Percentiles rank a stretch among this genome's conserved stretches.
These are phyloP conservation scores for Acacia pycnantha DNA, from an alignment of 331 rosid species.

Conservation along the genomic window DNA sequence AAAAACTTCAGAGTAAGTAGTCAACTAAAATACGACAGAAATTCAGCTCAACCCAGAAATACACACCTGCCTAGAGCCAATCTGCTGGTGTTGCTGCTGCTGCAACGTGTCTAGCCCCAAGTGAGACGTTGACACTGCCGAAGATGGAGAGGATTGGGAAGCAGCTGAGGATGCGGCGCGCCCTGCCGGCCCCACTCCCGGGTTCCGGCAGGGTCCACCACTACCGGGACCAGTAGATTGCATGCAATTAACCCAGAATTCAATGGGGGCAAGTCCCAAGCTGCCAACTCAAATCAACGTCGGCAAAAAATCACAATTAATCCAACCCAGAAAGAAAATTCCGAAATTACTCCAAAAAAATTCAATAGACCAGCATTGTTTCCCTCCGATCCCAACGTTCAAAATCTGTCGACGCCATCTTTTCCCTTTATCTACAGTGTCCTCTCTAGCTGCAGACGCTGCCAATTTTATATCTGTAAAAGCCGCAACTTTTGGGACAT, in stretches of 20 bases:
- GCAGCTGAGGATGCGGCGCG: slow-evolving; percentile 78
- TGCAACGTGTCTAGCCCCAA: slow-evolving; percentile 80
- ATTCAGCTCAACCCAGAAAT: slow-evolving; percentile 36
- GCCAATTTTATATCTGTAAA: slow-evolving; percentile 46
- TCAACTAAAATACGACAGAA: slow-evolving; percentile 29
- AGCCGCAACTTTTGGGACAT: slow-evolving; percentile 47
- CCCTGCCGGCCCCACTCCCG: slow-evolving; percentile 65
- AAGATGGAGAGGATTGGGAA: slow-evolving; percentile 86
- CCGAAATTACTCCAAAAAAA: slow-evolving; percentile 44
- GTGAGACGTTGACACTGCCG: slow-evolving; percentile 80
- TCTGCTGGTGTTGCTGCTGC: slow-evolving; percentile 64
- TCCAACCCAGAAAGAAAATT: slow-evolving; percentile 29
- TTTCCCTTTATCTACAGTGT: slow-evolving; percentile 27
- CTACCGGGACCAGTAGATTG: slow-evolving; percentile 70
- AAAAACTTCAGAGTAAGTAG: slow-evolving; percentile 19
- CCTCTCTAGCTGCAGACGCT: slow-evolving; percentile 24
- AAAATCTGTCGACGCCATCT: slow-evolving; percentile 31
- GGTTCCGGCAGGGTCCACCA: slow-evolving; percentile 71
- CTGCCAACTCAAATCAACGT: slow-evolving; percentile 37
- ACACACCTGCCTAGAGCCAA: slow-evolving; percentile 87
- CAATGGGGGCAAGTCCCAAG: slow-evolving; percentile 16
- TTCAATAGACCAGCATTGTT: slow-evolving; percentile 32
- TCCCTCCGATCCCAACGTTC: slow-evolving; percentile 61
- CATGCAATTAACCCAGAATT: slow-evolving; percentile 61
- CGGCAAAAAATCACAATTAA: neutral